Evolutionary conservation across 148 eudicot species (phyloP).

Genomic region (Arbutus unedo): DNA sequence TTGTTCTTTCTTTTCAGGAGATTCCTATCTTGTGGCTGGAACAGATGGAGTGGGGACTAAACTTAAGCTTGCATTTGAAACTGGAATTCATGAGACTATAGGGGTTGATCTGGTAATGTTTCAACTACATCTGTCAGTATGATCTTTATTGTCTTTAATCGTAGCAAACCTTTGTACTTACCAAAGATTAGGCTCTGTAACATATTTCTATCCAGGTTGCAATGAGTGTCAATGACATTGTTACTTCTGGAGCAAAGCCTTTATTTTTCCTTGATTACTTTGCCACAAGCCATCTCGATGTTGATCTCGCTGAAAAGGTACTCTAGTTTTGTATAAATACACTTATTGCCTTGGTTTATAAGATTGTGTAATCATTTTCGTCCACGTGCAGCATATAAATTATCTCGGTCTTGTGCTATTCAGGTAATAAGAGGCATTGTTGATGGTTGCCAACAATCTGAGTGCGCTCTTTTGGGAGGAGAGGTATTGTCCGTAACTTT

Average conservation of each 20-base stretch:
- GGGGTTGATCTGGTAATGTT: constrained; percentile 86
- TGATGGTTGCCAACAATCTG: constrained; percentile 90
- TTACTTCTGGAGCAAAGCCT: constrained; percentile 96
- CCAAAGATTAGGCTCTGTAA: constrained; percentile 2
- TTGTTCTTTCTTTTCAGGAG: constrained; percentile 42
- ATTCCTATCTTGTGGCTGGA: constrained; percentile 90
- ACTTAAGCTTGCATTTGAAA: constrained; percentile 89
- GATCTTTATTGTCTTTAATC: background rate
- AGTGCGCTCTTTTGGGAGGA: constrained; percentile 88
- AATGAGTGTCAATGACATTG: constrained; percentile 95
- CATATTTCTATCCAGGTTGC: constrained; percentile 59
- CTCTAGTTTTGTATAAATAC: background rate
- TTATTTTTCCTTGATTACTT: constrained; percentile 91
- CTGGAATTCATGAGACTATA: constrained; percentile 89
- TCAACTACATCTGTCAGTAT: background rate
- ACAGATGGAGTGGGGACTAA: constrained; percentile 99
- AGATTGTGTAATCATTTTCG: background rate
- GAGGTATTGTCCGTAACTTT: constrained; percentile 56
- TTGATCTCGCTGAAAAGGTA: constrained; percentile 94
- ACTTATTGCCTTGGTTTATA: background rate
- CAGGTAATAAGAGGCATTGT: constrained; percentile 95
- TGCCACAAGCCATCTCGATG: constrained; percentile 94
- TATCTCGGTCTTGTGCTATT: constrained; percentile 9
- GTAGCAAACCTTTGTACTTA: background rate
- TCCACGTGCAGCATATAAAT: background rate